Base-by-base conservation (phyloP, 306 rosid species). In the Pterocarpus santalinus region DNA sequence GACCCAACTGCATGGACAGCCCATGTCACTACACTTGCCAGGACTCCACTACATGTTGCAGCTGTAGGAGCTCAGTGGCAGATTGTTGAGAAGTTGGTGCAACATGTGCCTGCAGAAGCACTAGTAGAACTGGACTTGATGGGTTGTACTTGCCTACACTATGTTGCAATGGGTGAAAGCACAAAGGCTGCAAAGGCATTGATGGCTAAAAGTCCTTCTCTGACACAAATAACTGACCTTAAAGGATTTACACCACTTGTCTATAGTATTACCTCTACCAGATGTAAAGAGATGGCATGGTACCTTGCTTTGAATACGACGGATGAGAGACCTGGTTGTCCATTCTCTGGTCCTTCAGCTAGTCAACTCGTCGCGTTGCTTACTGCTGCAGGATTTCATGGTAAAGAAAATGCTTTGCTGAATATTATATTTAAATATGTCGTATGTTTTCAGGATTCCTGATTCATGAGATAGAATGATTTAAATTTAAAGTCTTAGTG, bases 301-400 rank as follows among this genome's bases (percentile, higher is more conserved):
- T 90, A 78, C 83, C 85, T 90, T 49, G 78, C 85, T 74, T 85
- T 69, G 79, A 75, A 53, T 44, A 88, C 90, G 58, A 81, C 90
- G 2, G 84, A 82, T 79, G 90, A 86, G 43, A 60, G 65, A 34
- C 89, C 86, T 63, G 73, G 70, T 7, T 39, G 53, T 53, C 88
- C 92, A 22, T 90, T 90, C 81, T 70, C 92, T 9, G 87, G 82
- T 69, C 51, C 81, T 5, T 58, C 83, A 16, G 55, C 87, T 65
- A 3, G 17, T 75, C 69, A 68, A 28, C 85, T 84, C 52, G 85
- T 85, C 4, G 58, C 85, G 36, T 85, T 84, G 81, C 88, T 87
- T 47, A 87, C 87, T 22, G 88, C 87, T 66, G 81, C 88, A 52
- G 90, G 90, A 79, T 87, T 81, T 43, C 90, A 87, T 62, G 88